phyloP scores from a whole-genome alignment of 2,329 filamentous ascomycete species.

The Colletotrichum spinosum region DNA sequence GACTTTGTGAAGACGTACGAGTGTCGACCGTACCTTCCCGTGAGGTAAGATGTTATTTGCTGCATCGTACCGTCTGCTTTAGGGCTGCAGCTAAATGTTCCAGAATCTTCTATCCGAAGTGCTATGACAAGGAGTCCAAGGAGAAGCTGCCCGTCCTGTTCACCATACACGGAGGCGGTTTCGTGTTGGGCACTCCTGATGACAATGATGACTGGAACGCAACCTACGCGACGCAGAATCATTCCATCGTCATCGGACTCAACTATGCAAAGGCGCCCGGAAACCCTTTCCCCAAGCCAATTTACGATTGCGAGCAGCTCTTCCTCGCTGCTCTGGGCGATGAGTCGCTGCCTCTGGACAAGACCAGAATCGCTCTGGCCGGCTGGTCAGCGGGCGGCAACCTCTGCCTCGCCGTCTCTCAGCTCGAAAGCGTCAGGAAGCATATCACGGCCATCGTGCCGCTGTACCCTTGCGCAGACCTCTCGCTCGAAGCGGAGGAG shows the following conservation, averaged over 20 bases:
- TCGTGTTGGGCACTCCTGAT: constrained; percentile 54
- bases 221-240: constrained; percentile 51
- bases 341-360: constrained; percentile 57
- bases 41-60: constrained; percentile 27
- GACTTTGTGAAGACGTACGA: constrained; percentile 35
- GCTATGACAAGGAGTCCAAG: constrained; percentile 45
- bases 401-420: constrained; percentile 54
- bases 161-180: constrained; percentile 64
- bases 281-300: constrained; percentile 55
- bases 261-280: constrained; percentile 61
- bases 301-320: constrained; percentile 59
- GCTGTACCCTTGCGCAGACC: constrained; percentile 55
- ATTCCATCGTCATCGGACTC: constrained; percentile 58
- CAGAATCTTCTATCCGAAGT: constrained; percentile 54
- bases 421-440: constrained; percentile 50
- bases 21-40: constrained; percentile 34
- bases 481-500: constrained; percentile 42
- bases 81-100: constrained; percentile 4
- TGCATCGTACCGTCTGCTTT: neutral
- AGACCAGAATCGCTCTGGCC: constrained; percentile 51
- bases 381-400: constrained; percentile 66
- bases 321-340: constrained; percentile 56
- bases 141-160: constrained; percentile 55
- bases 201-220: constrained; percentile 60
- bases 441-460: constrained; percentile 49